Evolutionary conservation across 2,329 filamentous ascomycete species (phyloP), one percentile per base, ranked within the genome.

Genomic region (Cladorrhinum sp.): DNA sequence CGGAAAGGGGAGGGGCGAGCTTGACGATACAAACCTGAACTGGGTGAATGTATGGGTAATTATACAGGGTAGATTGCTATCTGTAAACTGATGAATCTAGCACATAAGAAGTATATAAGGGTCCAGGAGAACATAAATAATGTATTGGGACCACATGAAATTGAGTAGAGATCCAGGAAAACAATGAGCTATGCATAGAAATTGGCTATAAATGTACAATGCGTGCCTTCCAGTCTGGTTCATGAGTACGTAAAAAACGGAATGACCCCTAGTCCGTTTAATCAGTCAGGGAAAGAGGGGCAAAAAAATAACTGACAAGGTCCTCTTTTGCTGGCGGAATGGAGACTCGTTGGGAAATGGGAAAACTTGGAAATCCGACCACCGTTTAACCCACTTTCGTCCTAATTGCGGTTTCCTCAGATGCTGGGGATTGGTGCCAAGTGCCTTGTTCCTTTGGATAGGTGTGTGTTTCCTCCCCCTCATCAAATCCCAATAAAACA

Each of bases 351-450:
- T 25, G 57, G 56, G 55, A 52, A 55, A 59, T 61, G 59, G 62
- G 59, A 61, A 62, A 64, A 61, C 62, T 64, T 51, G 62, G 57
- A 64, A 59, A 59, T 59, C 53, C 59, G 18, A 62, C 62, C 62
- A 53, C 57, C 18, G 27, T 38, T 58, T 60, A 54, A 61, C 57
- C 56, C 59, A 57, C 54, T 55, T 57, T 54, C 55, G 58, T 54
- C 53, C 48, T 51, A 38, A 58, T 58, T 58, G 48, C 56, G 56
- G 56, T 53, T 38, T 22, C 36, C 25, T 45, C 41, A 18, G 32
- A 29, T 22, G 23, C 25, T 20, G 25, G 56, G 56, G 38, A 41
- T 56, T 48, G 53, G 20, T 45, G 32, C 51, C 29, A 38, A 41
- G 8, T 27, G 7, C 36, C 20, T 10, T 20, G n/a, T 25, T 12